Evolutionary conservation across 768 basidiomycete species (phyloP).

Genomic region (Psilocybe cubensis): DNA sequence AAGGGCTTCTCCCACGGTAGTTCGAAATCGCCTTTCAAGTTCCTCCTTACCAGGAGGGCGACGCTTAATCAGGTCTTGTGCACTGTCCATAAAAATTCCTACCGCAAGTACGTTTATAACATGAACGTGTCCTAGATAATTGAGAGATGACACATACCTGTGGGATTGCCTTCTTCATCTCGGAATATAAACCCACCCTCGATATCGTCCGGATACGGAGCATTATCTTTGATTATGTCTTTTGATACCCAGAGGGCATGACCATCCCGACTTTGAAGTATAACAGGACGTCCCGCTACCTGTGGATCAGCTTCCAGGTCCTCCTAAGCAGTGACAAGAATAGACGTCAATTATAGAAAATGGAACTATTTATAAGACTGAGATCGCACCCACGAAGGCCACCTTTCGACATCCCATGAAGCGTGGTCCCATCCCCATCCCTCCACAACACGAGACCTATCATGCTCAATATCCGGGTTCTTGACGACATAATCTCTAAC

Average conservation of each 20-base stretch:
- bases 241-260: slow-evolving; percentile 89
- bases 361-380: slow-evolving; percentile 50
- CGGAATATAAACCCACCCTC: slow-evolving; percentile 83
- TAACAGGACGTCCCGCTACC: slow-evolving; percentile 67
- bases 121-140: not conserved
- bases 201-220: slow-evolving; percentile 65
- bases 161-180: slow-evolving; percentile 66
- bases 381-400: slow-evolving; percentile 15
- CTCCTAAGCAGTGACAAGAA: slow-evolving; percentile 40
- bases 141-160: slow-evolving; percentile 45
- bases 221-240: slow-evolving; percentile 56
- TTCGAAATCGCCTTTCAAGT: slow-evolving; percentile 59
- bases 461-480: slow-evolving; percentile 53
- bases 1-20: slow-evolving; percentile 71
- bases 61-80: slow-evolving; percentile 71
- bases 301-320: slow-evolving; percentile 75
- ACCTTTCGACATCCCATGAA: slow-evolving; percentile 45
- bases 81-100: slow-evolving; percentile 87
- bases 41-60: slow-evolving; percentile 66
- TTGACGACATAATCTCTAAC: slow-evolving; percentile 64
- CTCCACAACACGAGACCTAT: slow-evolving; percentile 64
- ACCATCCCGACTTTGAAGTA: slow-evolving; percentile 86
- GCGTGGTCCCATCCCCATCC: slow-evolving; percentile 96
- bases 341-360: slow-evolving; percentile 21
- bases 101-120: not conserved